phyloP scores from a whole-genome alignment of 805 yeast species.

The Zygosaccharomyces rouxii region DNA sequence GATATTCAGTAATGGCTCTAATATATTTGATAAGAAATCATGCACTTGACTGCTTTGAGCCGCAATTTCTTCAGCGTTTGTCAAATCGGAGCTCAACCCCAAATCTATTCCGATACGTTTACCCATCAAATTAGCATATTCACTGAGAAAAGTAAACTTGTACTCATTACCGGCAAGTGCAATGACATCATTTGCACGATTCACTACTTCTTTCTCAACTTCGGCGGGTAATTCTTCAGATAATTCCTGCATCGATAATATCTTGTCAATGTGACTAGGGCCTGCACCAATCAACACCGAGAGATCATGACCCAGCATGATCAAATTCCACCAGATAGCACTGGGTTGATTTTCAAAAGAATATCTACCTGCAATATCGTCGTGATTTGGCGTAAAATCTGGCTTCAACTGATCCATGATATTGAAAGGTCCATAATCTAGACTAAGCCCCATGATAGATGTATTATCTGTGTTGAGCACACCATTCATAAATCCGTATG shows the following conservation, averaged over 20 bases:
- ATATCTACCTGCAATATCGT: constrained; percentile 68
- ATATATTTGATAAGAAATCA: constrained; percentile 33
- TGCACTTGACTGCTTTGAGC: constrained; percentile 12
- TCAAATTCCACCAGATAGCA: constrained; percentile 89
- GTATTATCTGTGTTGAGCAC: constrained; percentile 94
- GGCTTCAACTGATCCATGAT: constrained; percentile 84
- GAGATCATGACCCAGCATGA: constrained; percentile 76
- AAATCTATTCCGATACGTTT: constrained; percentile 62
- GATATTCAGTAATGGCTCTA: constrained; percentile 59
- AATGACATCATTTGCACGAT: constrained; percentile 63
- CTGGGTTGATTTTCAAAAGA: constrained; percentile 80
- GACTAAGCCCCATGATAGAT: constrained; percentile 77
- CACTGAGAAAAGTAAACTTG: constrained; percentile 54
- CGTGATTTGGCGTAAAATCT: constrained; percentile 82
- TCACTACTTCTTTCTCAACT: constrained; percentile 46
- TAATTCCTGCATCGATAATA: constrained; percentile 31
- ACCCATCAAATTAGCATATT: constrained; percentile 54
- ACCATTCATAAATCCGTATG: constrained; percentile 90
- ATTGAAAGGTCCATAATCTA: constrained; percentile 95
- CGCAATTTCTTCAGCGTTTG: constrained; percentile 7
- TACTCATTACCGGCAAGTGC: constrained; percentile 61
- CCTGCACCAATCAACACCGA: constrained; percentile 80
- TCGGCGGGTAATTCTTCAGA: constrained; percentile 45
- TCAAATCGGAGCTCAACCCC: constrained; percentile 22
- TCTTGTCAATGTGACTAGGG: constrained; percentile 44